Evolutionary conservation across 352 stramenopile genomes (phyloP), one percentile per base, ranked within the genome.

Genomic region (Globisporangium heterothallicum): DNA sequence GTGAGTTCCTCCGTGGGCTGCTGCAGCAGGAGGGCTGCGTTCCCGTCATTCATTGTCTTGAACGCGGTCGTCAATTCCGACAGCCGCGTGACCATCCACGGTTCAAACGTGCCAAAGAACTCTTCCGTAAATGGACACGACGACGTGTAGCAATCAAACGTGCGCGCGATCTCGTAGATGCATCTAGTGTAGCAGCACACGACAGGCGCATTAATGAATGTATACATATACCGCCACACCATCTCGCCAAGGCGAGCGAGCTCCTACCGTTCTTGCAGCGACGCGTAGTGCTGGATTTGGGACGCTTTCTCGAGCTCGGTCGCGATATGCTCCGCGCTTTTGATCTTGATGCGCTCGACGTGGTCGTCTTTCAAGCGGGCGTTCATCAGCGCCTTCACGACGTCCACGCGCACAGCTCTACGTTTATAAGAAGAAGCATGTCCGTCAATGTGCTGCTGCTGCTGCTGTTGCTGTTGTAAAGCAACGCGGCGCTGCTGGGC

Each of bases 51-150:
- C 60, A 91, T 70, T 2, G 79, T 88, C 59, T 88, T 84, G 64
- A 85, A 80, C 6, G 79, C 74, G 0, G 76, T 84, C 10, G 77
- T 68, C 9, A 91, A 49, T 43, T 78, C 71, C 18, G 79, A 72
- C 7, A 91, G 48, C 26, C 68, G 65, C 7, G 77, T 82, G 42
- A 91, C 59, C 79, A 91, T 91, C 79, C 79, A 91, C 12, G 77
- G 77, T 66, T 87, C 77, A 21, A 88, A 84, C 0, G 70, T 78
- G 3, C 61, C 47, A 32, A 88, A 91, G 50, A 78, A 88, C 16
- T 72, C 60, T 16, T 72, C 66, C 12, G 75, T 86, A 63, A 75
- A 82, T 27, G 76, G 62, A 44, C 79, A 88, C 18, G 63, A 66
- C 6, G 73, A 64, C 13, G 57, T 68, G 61, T 87, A 88, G 32